Percentiles rank a stretch among this genome's conserved stretches.
Conservation (phyloP, 805 yeast genomes). For the Ogataea trehalophila region DNA sequence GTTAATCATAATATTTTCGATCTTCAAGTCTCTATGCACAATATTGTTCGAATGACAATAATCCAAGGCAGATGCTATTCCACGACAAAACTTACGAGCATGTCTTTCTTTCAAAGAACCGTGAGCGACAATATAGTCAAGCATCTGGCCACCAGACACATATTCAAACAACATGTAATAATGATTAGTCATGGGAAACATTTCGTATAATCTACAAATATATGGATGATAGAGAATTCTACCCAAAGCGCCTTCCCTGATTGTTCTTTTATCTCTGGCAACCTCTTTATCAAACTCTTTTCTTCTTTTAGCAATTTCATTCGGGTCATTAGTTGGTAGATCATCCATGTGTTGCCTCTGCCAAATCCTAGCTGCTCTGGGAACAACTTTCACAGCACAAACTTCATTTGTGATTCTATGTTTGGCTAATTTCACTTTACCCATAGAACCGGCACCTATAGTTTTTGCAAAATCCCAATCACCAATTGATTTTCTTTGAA, state of each 20-base stretch:
- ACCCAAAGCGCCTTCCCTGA: conserved; percentile 94
- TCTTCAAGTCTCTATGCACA: conserved; percentile 94
- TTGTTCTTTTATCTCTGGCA: conserved; percentile 85
- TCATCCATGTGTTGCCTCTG: conserved; percentile 66
- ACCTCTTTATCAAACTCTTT: conserved; percentile 78
- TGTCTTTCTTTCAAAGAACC: conserved; percentile 91
- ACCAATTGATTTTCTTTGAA: conserved; percentile 85
- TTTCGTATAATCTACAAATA: conserved; percentile 87
- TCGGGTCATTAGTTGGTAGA: conserved; percentile 57
- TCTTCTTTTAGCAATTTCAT: conserved; percentile 54
- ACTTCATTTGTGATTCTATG: conserved; percentile 76
- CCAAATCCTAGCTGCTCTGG: conserved; percentile 77
- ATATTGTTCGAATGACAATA: conserved; percentile 92
- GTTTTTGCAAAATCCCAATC: conserved; percentile 96
- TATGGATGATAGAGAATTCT: conserved; percentile 86
- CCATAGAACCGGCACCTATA: conserved; percentile 99
- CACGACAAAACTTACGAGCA: conserved; percentile 92
- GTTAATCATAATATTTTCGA: conserved; percentile 92
- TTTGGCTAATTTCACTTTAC: conserved; percentile 91
- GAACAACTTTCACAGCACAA: conserved; percentile 91
- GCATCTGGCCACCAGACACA: conserved; percentile 95
- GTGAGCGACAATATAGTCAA: conserved; percentile 94
- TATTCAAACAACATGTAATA: conserved; percentile 96
- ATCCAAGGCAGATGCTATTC: conserved; percentile 88
- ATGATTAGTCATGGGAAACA: conserved; percentile 94